phyloP scores from a whole-genome alignment of 2,329 filamentous ascomycete species.

The Xylariomycetidae sp. region DNA sequence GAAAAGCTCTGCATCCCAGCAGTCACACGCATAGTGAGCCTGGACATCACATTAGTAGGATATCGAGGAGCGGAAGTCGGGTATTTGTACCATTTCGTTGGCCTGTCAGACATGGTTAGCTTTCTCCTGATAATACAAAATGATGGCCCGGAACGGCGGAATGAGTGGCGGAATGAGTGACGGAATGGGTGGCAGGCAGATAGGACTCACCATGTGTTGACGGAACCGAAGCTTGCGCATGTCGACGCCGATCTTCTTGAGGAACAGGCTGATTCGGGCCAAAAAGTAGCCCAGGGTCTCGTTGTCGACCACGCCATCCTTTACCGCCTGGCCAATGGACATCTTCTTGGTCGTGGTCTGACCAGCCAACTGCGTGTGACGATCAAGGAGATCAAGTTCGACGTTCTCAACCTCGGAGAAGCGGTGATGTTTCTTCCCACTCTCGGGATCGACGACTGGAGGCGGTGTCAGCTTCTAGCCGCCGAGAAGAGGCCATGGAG shows the following conservation, averaged over 20 bases:
- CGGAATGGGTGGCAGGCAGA: neutral
- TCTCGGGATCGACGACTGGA: conserved; percentile 86
- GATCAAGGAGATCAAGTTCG: conserved; percentile 78
- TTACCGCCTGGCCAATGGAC: conserved; percentile 80
- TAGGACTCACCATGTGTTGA: conserved; percentile 69
- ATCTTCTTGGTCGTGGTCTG: conserved; percentile 70
- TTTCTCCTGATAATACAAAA: neutral
- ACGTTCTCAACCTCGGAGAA: conserved; percentile 81
- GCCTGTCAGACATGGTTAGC: conserved; percentile 20
- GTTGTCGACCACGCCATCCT: conserved; percentile 80
- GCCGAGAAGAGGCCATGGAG: too few species aligned
- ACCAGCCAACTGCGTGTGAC: conserved; percentile 78
- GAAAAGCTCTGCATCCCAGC: conserved; percentile 92
- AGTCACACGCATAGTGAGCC: conserved; percentile 93
- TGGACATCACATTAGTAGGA: too few species aligned
- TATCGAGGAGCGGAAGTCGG: neutral
- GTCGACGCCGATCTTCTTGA: conserved; percentile 83
- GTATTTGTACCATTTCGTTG: conserved; percentile 43
- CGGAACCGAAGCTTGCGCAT: conserved; percentile 86
- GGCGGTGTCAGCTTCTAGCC: too few species aligned
- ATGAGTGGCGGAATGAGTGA: too few species aligned
- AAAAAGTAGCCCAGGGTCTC: conserved; percentile 98
- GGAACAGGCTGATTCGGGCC: conserved; percentile 85
- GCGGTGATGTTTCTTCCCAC: conserved; percentile 88
- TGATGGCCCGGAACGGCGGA: too few species aligned